A percentile compares a stretch with the other conserved stretches of the same genome.
Evolutionary conservation across 345 rosid species (phyloP).

Genomic region (Murraya koenigii): DNA sequence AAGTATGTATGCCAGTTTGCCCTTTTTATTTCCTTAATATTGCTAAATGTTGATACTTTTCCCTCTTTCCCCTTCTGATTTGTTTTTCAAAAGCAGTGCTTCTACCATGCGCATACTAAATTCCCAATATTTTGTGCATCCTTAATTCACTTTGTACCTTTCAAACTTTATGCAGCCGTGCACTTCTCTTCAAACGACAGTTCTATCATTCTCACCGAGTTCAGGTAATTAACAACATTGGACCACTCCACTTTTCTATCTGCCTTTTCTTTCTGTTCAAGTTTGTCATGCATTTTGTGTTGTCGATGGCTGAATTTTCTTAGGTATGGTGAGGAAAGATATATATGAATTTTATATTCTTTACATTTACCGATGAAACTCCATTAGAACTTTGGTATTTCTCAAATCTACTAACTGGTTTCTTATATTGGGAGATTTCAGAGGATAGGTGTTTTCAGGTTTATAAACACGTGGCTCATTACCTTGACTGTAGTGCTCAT

Average conservation of each 20-base stretch:
- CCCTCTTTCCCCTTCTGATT: constrained; percentile 7
- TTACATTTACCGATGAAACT: not conserved
- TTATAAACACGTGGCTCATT: not conserved
- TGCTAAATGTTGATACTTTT: constrained; percentile 24
- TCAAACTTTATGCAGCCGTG: constrained; percentile 48
- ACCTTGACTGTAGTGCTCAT: not conserved
- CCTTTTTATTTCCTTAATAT: not conserved
- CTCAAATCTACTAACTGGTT: not conserved
- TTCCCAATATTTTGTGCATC: not conserved
- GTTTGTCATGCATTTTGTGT: not conserved
- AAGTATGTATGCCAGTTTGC: constrained; percentile 42
- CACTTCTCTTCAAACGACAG: constrained; percentile 70
- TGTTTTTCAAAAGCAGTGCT: not conserved
- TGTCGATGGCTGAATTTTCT: not conserved
- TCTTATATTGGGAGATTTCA: not conserved
- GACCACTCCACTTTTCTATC: not conserved
- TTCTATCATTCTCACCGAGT: constrained; percentile 95
- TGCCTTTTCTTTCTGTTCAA: not conserved
- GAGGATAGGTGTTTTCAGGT: not conserved
- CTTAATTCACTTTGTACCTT: constrained; percentile 5
- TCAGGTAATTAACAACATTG: constrained; percentile 56
- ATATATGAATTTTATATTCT: not conserved
- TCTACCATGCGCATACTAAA: not conserved
- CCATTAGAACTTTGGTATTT: not conserved
- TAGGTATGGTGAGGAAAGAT: not conserved